Conservation (phyloP, 2,329 filamentous ascomycete species). For the Calonectria pteridis region DNA sequence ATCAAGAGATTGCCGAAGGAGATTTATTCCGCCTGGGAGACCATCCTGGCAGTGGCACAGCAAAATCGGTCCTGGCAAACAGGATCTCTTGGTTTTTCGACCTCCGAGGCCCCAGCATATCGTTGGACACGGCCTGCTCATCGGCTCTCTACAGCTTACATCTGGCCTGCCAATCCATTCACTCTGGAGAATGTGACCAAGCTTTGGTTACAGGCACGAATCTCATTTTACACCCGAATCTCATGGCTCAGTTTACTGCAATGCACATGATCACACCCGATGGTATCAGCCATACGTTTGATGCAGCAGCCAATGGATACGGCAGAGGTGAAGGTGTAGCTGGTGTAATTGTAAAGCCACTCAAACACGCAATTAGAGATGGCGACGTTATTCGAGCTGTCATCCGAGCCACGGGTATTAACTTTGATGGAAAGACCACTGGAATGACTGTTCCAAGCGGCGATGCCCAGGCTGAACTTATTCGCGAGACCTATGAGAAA, state of each 20-base stretch:
- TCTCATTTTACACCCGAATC: background rate
- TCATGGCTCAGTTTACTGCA: background rate
- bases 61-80: background rate
- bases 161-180: background rate
- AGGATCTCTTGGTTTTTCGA: conserved; percentile 7
- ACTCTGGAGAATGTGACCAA: background rate
- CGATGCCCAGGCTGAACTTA: conserved; percentile 46
- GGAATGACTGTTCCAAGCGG: conserved; percentile 55
- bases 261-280: conserved; percentile 5
- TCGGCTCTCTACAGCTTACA: conserved; percentile 1
- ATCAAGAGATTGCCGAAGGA: background rate
- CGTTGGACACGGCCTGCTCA: conserved; percentile 4
- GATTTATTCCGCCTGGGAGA: conserved; percentile 1
- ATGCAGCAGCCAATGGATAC: conserved; percentile 53
- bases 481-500: conserved; percentile 44
- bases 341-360: conserved; percentile 52
- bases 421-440: background rate
- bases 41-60: background rate
- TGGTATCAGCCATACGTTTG: conserved; percentile 6
- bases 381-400: conserved; percentile 48
- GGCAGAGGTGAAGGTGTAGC: conserved; percentile 57
- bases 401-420: conserved; percentile 47
- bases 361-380: conserved; percentile 55
- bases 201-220: background rate
- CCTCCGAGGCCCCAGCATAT: background rate